Evolutionary conservation across 163 green algal species (phyloP).

Genomic region (Coccomyxa subellipsoidea): DNA sequence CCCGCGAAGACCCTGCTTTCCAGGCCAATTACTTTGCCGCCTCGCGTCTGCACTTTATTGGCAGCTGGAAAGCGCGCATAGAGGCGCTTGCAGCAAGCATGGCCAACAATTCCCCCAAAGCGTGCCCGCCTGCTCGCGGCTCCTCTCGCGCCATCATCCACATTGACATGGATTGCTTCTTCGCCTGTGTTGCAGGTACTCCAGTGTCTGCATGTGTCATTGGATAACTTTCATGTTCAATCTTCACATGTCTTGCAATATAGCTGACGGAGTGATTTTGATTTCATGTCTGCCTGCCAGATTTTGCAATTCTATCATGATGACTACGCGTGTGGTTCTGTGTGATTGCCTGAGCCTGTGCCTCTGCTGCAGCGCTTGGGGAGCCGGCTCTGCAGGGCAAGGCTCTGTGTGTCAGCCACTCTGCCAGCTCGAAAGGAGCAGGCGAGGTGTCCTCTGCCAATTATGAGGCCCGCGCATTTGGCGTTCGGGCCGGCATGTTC

Average conservation of each 20-base stretch:
- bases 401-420: slow-evolving; percentile 89
- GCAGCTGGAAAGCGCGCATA: slow-evolving; percentile 75
- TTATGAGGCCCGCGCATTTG: slow-evolving; percentile 68
- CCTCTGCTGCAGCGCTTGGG: slow-evolving; percentile 19
- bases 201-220: too few relatives aligned
- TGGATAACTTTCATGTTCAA: not conserved
- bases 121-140: not conserved
- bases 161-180: slow-evolving; percentile 99
- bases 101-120: slow-evolving; percentile 16
- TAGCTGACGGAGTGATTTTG: too few relatives aligned
- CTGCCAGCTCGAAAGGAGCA: slow-evolving; percentile 59
- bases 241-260: not conserved
- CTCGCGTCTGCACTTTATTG: slow-evolving; percentile 95
- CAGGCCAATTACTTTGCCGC: slow-evolving; percentile 78
- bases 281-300: too few relatives aligned
- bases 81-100: slow-evolving; percentile 45
- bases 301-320: not conserved
- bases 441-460: slow-evolving; percentile 80
- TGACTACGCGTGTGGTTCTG: not conserved
- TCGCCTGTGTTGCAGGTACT: slow-evolving; percentile 72
- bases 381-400: slow-evolving; percentile 39
- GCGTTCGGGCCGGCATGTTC: slow-evolving; percentile 82
- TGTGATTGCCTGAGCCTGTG: not conserved
- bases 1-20: slow-evolving; percentile 75
- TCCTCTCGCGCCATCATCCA: slow-evolving; percentile 76